These are phyloP conservation scores for Hanseniaspora vineae DNA, from an alignment of 805 yeast genomes.

Conservation along the genomic window DNA sequence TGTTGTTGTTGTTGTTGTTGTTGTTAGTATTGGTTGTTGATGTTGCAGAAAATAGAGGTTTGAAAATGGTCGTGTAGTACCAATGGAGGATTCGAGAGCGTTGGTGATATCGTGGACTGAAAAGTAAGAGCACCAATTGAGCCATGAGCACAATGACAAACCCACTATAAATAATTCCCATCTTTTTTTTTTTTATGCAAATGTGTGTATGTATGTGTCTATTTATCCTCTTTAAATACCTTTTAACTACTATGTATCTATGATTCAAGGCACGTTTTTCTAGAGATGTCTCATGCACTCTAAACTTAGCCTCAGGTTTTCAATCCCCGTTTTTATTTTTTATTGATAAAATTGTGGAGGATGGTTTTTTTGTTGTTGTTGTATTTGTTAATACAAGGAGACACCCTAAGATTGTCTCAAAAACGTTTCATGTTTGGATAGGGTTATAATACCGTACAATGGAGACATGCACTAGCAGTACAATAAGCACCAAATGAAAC, in stretches of 20 bases:
- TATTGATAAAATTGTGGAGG: too few relatives aligned
- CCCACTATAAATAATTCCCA: not conserved
- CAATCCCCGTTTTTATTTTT: too few relatives aligned
- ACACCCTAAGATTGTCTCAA: too few relatives aligned
- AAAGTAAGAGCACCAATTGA: not conserved
- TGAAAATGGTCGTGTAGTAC: conserved; percentile 16
- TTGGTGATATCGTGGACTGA: conserved; percentile 2
- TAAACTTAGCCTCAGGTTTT: too few relatives aligned
- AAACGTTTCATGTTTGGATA: too few relatives aligned
- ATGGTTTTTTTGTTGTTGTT: too few relatives aligned
- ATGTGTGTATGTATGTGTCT: not conserved
- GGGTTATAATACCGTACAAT: too few relatives aligned
- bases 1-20: not conserved
- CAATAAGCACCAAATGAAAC: too few relatives aligned
- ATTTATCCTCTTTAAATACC: not conserved
- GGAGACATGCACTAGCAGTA: too few relatives aligned
- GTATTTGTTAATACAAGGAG: too few relatives aligned
- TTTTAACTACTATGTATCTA: not conserved
- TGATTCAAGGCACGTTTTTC: not conserved
- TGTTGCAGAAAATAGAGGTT: conserved; percentile 10
- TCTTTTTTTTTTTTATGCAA: not conserved
- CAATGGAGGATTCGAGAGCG: conserved; percentile 10
- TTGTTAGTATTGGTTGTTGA: not conserved
- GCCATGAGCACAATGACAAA: not conserved
- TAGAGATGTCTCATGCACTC: too few relatives aligned